phyloP scores from a whole-genome alignment of 2,329 filamentous ascomycete genomes.

The Teratosphaeria epicoccoides region DNA sequence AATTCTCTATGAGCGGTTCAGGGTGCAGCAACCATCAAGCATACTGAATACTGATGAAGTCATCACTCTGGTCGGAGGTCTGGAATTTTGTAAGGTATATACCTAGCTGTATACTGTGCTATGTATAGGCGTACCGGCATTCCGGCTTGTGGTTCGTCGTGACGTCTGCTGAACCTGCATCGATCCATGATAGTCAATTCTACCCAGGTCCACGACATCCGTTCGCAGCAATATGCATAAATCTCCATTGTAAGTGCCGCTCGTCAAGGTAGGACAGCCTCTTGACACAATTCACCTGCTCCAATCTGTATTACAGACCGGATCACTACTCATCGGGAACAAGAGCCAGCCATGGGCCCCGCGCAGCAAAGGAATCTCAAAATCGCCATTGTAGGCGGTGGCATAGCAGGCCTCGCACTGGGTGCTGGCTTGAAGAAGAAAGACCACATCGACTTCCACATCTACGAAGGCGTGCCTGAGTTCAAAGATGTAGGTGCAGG shows the following conservation, averaged over 20 bases:
- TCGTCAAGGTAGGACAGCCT: neutral
- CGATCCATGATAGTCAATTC: neutral
- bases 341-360: neutral
- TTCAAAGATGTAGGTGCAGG: constrained; percentile 40
- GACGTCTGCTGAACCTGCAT: neutral
- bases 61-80: too few relatives aligned
- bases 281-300: neutral
- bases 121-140: neutral
- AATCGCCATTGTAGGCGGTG: constrained; percentile 41
- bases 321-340: neutral
- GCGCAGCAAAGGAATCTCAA: constrained; percentile 17
- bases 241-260: neutral
- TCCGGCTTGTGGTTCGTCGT: neutral
- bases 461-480: constrained; percentile 41
- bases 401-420: constrained; percentile 41
- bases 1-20: too few relatives aligned
- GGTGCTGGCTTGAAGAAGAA: constrained; percentile 37
- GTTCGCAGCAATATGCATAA: neutral
- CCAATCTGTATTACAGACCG: neutral
- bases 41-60: too few relatives aligned
- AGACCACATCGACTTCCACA: constrained; percentile 34
- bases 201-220: neutral
- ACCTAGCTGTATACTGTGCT: neutral
- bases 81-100: too few relatives aligned
- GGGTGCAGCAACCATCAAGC: too few relatives aligned